A percentile compares a stretch with the other conserved stretches of the same genome.
phyloP scores from a whole-genome alignment of 2,329 filamentous ascomycete genomes.

The Monilinia aucupariae region DNA sequence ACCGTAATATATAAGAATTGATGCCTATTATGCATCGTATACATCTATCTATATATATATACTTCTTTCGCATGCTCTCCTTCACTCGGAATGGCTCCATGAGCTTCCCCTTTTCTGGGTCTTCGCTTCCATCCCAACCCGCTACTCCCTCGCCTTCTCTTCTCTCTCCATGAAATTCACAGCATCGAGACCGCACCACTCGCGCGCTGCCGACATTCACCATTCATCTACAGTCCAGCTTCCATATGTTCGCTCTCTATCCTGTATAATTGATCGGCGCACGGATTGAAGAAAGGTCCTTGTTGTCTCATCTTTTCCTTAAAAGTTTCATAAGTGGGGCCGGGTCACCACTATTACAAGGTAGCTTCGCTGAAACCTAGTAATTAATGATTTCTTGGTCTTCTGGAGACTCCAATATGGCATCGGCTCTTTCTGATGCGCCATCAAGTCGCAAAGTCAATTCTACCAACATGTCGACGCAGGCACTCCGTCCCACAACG shows the following conservation, averaged over 20 bases:
- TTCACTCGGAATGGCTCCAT: too few relatives aligned
- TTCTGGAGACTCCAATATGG: slow-evolving; percentile 17
- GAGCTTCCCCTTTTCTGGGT: neutral
- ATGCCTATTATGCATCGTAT: too few relatives aligned
- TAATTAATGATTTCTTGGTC: slow-evolving; percentile 16
- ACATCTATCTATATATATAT: too few relatives aligned
- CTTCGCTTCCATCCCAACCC: neutral
- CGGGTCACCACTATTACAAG: slow-evolving; percentile 1
- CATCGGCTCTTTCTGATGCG: slow-evolving; percentile 20
- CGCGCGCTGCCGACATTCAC: too few relatives aligned
- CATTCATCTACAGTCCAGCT: too few relatives aligned
- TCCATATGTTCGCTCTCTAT: too few relatives aligned
- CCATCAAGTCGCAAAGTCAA: slow-evolving; percentile 22
- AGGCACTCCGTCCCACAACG: slow-evolving; percentile 28
- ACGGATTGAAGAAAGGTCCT: slow-evolving; percentile 16
- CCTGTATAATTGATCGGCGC: neutral
- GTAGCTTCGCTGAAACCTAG: slow-evolving; percentile 18
- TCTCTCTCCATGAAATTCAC: too few relatives aligned
- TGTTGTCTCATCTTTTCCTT: slow-evolving; percentile 13
- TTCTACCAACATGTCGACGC: slow-evolving; percentile 23
- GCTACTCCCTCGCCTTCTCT: neutral
- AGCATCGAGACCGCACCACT: too few relatives aligned
- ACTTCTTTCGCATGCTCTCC: too few relatives aligned
- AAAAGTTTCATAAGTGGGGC: slow-evolving; percentile 16
- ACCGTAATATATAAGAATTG: too few relatives aligned